Evolutionary conservation across 2,329 filamentous ascomycete species (phyloP).

Genomic region (Alternaria gansuensis): DNA sequence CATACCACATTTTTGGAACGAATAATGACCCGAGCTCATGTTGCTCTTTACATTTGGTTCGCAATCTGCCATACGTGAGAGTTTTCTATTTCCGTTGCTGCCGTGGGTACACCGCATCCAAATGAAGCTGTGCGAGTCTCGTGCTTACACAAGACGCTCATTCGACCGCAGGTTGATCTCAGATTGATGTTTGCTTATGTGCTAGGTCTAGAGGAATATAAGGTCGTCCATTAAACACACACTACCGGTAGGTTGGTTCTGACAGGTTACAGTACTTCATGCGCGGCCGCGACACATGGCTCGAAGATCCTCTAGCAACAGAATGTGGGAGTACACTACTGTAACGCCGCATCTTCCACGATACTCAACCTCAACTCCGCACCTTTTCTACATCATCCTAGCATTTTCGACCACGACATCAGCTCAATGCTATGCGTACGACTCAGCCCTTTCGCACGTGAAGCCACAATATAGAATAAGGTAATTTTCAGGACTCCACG

Average conservation of each 20-base stretch:
- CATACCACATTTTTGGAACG: slow-evolving; percentile 29
- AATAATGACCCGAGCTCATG: slow-evolving; percentile 31
- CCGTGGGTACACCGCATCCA: not conserved
- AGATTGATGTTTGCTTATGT: slow-evolving; percentile 16
- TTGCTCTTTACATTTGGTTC: slow-evolving; percentile 24
- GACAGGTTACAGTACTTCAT: slow-evolving; percentile 6
- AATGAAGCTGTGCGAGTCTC: slow-evolving; percentile 14
- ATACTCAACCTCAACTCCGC: not conserved
- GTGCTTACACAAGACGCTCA: not conserved
- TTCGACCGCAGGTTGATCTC: not conserved
- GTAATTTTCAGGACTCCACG: not conserved
- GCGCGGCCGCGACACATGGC: slow-evolving; percentile 4
- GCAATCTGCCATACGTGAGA: slow-evolving; percentile 13
- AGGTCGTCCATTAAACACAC: not conserved
- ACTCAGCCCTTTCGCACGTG: not conserved
- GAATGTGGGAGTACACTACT: not conserved
- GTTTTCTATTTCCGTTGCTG: not conserved
- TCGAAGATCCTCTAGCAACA: not conserved
- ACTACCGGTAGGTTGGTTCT: not conserved
- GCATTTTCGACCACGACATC: slow-evolving; percentile 3
- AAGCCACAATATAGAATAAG: not conserved
- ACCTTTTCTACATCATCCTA: not conserved
- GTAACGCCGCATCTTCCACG: not conserved
- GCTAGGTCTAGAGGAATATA: not conserved
- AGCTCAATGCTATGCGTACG: not conserved